Evolutionary conservation across 2,329 filamentous ascomycete species (phyloP), one percentile per base, ranked within the genome.

Genomic region (Talaromyces sp.): DNA sequence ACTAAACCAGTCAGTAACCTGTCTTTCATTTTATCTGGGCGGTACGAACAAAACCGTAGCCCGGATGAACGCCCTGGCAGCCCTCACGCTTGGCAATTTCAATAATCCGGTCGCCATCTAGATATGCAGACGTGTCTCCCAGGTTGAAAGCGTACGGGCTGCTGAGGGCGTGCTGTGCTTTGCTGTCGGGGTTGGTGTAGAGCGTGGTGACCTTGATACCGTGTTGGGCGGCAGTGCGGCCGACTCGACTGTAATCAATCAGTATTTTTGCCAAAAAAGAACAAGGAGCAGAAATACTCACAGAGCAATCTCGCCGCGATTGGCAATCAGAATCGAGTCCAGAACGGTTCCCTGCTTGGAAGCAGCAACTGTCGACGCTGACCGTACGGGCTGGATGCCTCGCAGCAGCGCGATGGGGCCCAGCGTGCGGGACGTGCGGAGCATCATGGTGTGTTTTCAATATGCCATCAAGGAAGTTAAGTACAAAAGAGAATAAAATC

Each of bases 261-360:
- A 68, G 62, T 19, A 57, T 15, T 53, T 53, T 32, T 17, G 4
- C 11, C 32, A 32, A 65, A 66, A 59, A 30, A 30, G 17, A 25
- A 6, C 2, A 62, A 42, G 51, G 6, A 36, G 19, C 1, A 58
- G 39, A 11, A 10, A 0, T 7, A 69, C 79, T 65, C 73, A 84
- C 73, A 99, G 83, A 56, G 95, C 95, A 69, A 99, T 99, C 78
- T 99, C 95, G 69, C 95, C 95, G 68, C 95, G 88, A 75, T 99
- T 99, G 59, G 95, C 95, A 73, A 99, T 98, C 27, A 99, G 84
- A 49, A 98, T 90, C 9, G 92, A 96, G 60, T 86, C 87, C 57
- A 85, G 69, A n/a, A 80, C 68, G 15, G 69, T 36, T 19, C 39
- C 11, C 6, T 51, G 33, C 19, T 59, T 54, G 17, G 11, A 17